phyloP scores from a whole-genome alignment of 305 asterid genomes.

The Rubia tinctorum region DNA sequence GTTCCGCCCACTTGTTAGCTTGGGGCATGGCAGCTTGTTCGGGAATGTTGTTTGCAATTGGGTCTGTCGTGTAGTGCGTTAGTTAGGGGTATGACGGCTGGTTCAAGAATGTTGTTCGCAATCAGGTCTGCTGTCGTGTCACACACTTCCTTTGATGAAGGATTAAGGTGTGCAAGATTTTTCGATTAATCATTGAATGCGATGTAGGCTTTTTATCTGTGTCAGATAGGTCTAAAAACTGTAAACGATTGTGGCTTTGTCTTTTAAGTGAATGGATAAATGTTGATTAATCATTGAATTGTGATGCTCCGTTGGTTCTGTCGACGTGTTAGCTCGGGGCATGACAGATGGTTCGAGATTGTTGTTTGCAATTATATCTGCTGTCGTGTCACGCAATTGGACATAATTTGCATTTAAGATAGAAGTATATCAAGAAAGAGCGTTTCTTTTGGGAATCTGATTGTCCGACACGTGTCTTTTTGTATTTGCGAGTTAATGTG shows the following conservation, averaged over 20 bases:
- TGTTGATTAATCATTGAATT: background rate
- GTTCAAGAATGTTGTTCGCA: background rate
- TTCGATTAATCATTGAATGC: too few species aligned
- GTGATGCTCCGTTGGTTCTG: background rate
- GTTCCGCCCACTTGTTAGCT: background rate
- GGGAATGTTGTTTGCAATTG: background rate
- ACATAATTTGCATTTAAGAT: background rate
- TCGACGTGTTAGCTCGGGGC: background rate
- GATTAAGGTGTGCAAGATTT: too few species aligned
- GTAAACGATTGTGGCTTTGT: conserved; percentile 15
- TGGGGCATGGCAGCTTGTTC: background rate
- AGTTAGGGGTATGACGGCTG: background rate
- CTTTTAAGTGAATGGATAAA: background rate
- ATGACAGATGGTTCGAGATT: background rate
- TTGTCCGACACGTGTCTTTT: background rate
- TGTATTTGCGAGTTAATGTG: background rate
- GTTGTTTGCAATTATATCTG: background rate
- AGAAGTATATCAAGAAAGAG: background rate
- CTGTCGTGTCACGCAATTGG: background rate
- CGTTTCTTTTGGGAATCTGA: background rate
- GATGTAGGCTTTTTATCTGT: background rate
- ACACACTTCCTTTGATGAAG: background rate
- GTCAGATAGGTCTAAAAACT: background rate
- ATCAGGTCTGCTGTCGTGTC: background rate
- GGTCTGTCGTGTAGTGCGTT: background rate